Evolutionary conservation across 306 rosid species (phyloP), one percentile per base, ranked within the genome.

Genomic region (Dalbergia cochinchinensis): DNA sequence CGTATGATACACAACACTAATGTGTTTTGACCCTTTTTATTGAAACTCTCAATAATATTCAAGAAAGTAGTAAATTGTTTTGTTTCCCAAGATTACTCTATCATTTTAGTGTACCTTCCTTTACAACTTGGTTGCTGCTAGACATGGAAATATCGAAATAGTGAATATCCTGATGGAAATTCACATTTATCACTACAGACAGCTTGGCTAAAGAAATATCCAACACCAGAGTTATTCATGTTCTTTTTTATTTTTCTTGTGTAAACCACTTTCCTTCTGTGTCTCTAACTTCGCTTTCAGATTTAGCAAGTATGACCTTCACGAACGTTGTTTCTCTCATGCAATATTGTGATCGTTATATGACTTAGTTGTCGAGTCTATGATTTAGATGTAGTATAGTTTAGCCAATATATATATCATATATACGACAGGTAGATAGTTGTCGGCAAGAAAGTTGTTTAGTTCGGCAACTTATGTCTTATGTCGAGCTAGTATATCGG

Each of bases 281-380:
- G 42, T 69, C 71, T 75, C 79, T 81, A 77, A 80, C 63, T 53
- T 79, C 82, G 34, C 83, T 74, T 78, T 82, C 79, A 65, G 80
- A 67, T 84, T 80, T 68, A 82, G 77, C 76, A 82, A 83, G 57
- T 69, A 78, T 76, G 86, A 79, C 85, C 86, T 83, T 81, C 84
- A 69, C 69, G 75, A 47, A 83, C 84, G 73, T 72, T 82, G 76
- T 69, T 65, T 78, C 76, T 51, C 48, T 59, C 78, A 11, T 79
- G 73, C 85, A 82, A 73, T 83, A 72, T 54, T 85, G 86, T 82
- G 91, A 80, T 76, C 82, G 85, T 84, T n/a, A n/a, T 42, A 13
- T 87, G 71, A 71, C 67, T 47, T 14, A 10, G 37, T 78, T 64
- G 50, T 78, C 74, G 77, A 44, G 74, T 78, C 53, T 64, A 62